phyloP scores from a whole-genome alignment of 2,329 filamentous ascomycete genomes.

The Tolypocladium amazonense region DNA sequence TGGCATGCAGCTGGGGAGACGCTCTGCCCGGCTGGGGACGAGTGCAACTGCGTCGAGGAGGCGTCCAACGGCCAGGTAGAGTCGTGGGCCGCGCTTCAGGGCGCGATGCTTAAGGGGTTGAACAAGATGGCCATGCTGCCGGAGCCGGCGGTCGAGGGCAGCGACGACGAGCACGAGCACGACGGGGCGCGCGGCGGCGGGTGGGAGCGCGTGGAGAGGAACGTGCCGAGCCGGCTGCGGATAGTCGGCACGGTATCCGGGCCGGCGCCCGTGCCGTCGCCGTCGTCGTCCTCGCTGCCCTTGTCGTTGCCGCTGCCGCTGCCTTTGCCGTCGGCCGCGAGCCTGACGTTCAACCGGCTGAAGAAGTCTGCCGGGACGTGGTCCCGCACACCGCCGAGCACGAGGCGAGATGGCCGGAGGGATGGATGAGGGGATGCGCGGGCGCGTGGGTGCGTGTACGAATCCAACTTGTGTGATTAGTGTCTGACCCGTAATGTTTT shows the following conservation, averaged over 20 bases:
- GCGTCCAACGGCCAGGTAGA: slow-evolving; percentile 48
- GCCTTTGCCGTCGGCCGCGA: slow-evolving; percentile 24
- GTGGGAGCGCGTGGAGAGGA: slow-evolving; percentile 17
- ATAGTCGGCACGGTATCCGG: slow-evolving; percentile 11
- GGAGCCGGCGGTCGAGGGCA: slow-evolving; percentile 15
- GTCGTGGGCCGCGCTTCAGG: slow-evolving; percentile 42
- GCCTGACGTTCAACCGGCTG: slow-evolving; percentile 38
- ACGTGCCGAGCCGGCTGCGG: slow-evolving; percentile 10
- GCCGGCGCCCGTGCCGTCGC: slow-evolving; percentile 5
- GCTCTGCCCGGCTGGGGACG: slow-evolving; percentile 52
- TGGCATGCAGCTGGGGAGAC: slow-evolving; percentile 48
- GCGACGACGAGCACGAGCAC: slow-evolving; percentile 19
- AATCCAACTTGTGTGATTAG: neutral
- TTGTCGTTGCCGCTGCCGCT: slow-evolving; percentile 7
- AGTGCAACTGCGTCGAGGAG: slow-evolving; percentile 50
- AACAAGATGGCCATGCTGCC: slow-evolving; percentile 13
- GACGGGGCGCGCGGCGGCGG: slow-evolving; percentile 10
- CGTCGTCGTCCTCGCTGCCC: slow-evolving; percentile 11
- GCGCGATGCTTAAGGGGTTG: slow-evolving; percentile 23
- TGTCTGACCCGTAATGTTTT: neutral
- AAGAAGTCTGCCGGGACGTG: slow-evolving; percentile 36
- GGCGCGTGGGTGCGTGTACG: neutral
- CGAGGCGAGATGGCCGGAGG: slow-evolving; percentile 23
- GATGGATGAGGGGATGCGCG: slow-evolving; percentile 6
- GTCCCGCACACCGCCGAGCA: slow-evolving; percentile 30